Evolutionary conservation across 192 early-diverging fungal species (phyloP), one percentile per base, ranked within the genome.

Genomic region (Backusella macrospora): DNA sequence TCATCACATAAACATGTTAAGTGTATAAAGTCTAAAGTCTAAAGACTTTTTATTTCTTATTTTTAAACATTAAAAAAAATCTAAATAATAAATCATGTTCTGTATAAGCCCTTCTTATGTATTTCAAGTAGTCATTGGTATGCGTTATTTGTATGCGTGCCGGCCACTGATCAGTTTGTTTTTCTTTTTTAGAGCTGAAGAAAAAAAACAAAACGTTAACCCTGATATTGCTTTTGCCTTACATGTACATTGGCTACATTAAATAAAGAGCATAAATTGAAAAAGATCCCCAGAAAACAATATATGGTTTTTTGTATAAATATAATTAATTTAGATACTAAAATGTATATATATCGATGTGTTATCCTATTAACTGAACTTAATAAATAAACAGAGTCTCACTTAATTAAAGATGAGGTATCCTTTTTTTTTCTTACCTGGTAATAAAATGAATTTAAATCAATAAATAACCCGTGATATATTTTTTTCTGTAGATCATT

Each of bases 381-480:
- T 34, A 34, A 34, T 34, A 34, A 1, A 34, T 34, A 0, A 2
- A 34, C 29, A 34, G 29, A 34, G 29, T 34, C 2, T 47, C 46
- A 47, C 46, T 47, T 47, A 47, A 47, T 34, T 34, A 34, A 34
- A 2, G 29, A 34, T 34, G 2, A 34, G 52, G 18, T 59, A 59
- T 26, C 1, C 7, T 12, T 23, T 26, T 23, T 12, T 59, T 26
- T 59, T n/a, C n/a, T 59, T 59, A 59, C 52, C 52, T 26, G 52
- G 52, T 59, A 59, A 59, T 26, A 23, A 10, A 23, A 59, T 5
- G 26, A 26, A 26, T 6, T 18, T 34, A 34, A 34, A 34, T 34
- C 52, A 59, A 59, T 59, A 59, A 23, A 59, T 59, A 59, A 59
- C 52, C 52, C 52, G 21, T 59, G 52, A 59, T 23, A 59, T 10